These are phyloP conservation scores for Metschnikowia shivogae DNA, from an alignment of 805 yeast genomes.

Conservation along the genomic window DNA sequence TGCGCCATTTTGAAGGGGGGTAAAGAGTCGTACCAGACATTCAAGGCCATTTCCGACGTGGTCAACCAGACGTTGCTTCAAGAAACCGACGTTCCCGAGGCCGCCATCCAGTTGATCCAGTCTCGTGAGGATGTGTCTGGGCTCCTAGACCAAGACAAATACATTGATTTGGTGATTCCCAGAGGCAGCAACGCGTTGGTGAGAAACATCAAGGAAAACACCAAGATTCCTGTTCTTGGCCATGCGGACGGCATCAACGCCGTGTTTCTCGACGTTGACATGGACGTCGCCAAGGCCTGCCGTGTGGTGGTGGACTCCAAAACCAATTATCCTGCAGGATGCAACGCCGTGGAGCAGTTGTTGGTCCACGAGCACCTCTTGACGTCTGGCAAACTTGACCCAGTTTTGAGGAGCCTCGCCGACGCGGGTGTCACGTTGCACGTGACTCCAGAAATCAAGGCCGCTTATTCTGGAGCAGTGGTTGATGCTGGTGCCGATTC, in stretches of 20 bases:
- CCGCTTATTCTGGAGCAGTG: conserved; percentile 21
- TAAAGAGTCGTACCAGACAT: conserved; percentile 83
- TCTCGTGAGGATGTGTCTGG: conserved; percentile 89
- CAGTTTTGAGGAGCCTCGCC: conserved; percentile 40
- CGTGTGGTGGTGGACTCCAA: conserved; percentile 80
- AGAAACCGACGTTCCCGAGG: conserved; percentile 69
- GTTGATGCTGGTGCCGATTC: conserved; percentile 59
- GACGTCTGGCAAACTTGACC: conserved; percentile 20
- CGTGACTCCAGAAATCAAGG: conserved; percentile 50
- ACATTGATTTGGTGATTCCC: conserved; percentile 93
- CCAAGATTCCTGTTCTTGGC: conserved; percentile 95
- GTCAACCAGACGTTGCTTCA: conserved; percentile 54
- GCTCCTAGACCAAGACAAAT: conserved; percentile 76
- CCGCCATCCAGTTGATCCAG: conserved; percentile 81
- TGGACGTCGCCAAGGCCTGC: conserved; percentile 73
- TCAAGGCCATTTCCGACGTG: conserved; percentile 72
- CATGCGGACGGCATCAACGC: conserved; percentile 99
- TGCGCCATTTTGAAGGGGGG: conserved; percentile 98
- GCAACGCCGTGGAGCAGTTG: conserved; percentile 91
- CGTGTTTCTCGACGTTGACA: conserved; percentile 72
- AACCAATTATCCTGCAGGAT: conserved; percentile 98
- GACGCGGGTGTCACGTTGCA: conserved; percentile 73
- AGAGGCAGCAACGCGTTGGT: conserved; percentile 96
- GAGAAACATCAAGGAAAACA: conserved; percentile 74
- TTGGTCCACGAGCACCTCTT: conserved; percentile 51